These are phyloP conservation scores for Cladosporium phlei DNA, from an alignment of 2,329 filamentous ascomycete genomes.

Conservation along the genomic window DNA sequence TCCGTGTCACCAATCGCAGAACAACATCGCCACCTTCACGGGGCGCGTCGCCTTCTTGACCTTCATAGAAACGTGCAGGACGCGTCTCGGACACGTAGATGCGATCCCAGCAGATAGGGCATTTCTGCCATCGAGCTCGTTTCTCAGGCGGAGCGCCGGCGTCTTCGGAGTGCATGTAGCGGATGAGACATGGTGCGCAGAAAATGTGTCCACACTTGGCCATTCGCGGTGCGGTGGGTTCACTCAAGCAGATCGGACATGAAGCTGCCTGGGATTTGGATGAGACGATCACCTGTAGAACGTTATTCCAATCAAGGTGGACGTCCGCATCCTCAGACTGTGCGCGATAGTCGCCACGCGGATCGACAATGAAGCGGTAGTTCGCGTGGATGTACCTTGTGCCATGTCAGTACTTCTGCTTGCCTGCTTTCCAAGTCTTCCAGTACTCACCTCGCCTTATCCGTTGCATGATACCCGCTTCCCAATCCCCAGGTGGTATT, in stretches of 20 bases:
- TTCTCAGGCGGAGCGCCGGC: slow-evolving; percentile 63
- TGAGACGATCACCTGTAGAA: slow-evolving; percentile 87
- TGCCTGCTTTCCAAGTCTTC: neutral
- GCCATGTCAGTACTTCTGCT: slow-evolving; percentile 15
- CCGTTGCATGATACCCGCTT: slow-evolving; percentile 81
- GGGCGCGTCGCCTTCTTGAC: slow-evolving; percentile 77
- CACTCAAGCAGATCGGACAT: slow-evolving; percentile 91
- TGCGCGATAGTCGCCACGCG: slow-evolving; percentile 69
- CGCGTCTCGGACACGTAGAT: slow-evolving; percentile 88
- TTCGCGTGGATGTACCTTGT: slow-evolving; percentile 84
- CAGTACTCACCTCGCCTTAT: slow-evolving; percentile 70
- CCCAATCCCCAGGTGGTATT: slow-evolving; percentile 79
- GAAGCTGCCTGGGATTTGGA: slow-evolving; percentile 80
- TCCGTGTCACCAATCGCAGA: slow-evolving; percentile 75
- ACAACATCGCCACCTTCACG: slow-evolving; percentile 85
- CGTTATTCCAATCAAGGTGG: slow-evolving; percentile 82
- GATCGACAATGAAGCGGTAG: slow-evolving; percentile 92
- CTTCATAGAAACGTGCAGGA: slow-evolving; percentile 85
- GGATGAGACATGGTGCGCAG: slow-evolving; percentile 85
- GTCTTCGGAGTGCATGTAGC: slow-evolving; percentile 86
- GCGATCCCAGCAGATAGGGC: slow-evolving; percentile 89
- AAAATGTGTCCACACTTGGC: slow-evolving; percentile 96
- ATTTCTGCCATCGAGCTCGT: slow-evolving; percentile 82
- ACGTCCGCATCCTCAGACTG: slow-evolving; percentile 84
- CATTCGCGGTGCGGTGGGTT: slow-evolving; percentile 91